Base-by-base conservation (phyloP, 2,329 filamentous ascomycete species). In the Thermoascus crustaceus region DNA sequence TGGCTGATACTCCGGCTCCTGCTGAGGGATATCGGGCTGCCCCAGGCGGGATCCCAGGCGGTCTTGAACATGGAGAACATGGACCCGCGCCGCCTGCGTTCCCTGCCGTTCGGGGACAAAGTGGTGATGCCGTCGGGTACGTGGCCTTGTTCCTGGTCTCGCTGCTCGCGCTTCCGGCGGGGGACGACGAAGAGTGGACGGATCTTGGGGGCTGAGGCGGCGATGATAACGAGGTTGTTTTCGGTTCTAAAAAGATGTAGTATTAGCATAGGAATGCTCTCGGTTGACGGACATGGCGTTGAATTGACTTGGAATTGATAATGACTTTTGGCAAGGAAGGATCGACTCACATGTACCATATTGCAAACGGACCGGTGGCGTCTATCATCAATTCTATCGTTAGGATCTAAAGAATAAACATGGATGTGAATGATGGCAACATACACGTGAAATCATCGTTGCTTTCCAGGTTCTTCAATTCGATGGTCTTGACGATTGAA, bases 261-360 rank as follows among this genome's bases (percentile, higher is more conserved):
- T 21, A 32, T 19, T 20, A 19, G 30, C n/a, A 32, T 7, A 18
- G 17, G 7, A 4, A 8, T 19, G 4, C 30, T 2, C 7, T 7
- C 7, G n/a, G 21, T 23, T 23, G n/a, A 23, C n/a, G n/a, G n/a
- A n/a, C n/a, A n/a, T n/a, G n/a, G n/a, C n/a, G n/a, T n/a, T n/a
- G n/a, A n/a, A n/a, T n/a, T n/a, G n/a, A n/a, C n/a, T n/a, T n/a
- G n/a, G n/a, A n/a, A n/a, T n/a, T n/a, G n/a, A n/a, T n/a, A n/a
- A n/a, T n/a, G n/a, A n/a, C n/a, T n/a, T n/a, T n/a, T n/a, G n/a
- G n/a, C n/a, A n/a, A n/a, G n/a, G n/a, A n/a, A n/a, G n/a, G n/a
- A n/a, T 18, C 13, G 20, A 42, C 40, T 37, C 23, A 40, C 40
- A 32, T 19, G 26, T 37, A 40, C 40, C 37, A 42, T 8, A 29